A percentile compares a stretch with the other conserved stretches of the same genome.
phyloP scores from a whole-genome alignment of 148 eudicot species.

The Beta vulgaris region DNA sequence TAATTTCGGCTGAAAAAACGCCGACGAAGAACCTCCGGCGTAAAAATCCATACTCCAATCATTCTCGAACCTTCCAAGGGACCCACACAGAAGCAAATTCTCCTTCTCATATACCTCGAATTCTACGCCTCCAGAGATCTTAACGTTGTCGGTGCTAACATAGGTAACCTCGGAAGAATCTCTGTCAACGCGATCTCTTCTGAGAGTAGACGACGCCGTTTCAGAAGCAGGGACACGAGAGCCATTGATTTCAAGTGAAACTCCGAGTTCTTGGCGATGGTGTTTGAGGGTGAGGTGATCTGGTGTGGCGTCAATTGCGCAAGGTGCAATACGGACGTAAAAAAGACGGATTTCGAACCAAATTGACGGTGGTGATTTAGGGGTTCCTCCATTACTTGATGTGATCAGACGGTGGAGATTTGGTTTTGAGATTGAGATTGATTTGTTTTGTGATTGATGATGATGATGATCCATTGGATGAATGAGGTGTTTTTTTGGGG shows the following conservation, averaged over 20 bases:
- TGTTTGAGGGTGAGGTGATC: slow-evolving; percentile 53
- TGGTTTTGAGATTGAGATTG: slow-evolving; percentile 7
- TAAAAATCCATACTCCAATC: slow-evolving; percentile 78
- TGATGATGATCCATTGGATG: neutral
- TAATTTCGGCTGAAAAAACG: slow-evolving; percentile 55
- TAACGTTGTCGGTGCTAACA: slow-evolving; percentile 69
- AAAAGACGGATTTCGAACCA: slow-evolving; percentile 73
- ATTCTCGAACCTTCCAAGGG: slow-evolving; percentile 54
- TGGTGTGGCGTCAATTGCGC: slow-evolving; percentile 51
- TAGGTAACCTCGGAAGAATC: slow-evolving; percentile 69
- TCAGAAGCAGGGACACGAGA: slow-evolving; percentile 48
- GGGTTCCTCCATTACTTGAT: neutral
- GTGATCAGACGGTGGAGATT: slow-evolving; percentile 24
- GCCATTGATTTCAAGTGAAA: slow-evolving; percentile 63
- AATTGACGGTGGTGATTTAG: slow-evolving; percentile 35
- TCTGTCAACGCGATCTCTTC: slow-evolving; percentile 63
- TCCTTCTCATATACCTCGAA: slow-evolving; percentile 73
- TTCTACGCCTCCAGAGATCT: slow-evolving; percentile 54
- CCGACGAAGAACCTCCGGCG: slow-evolving; percentile 36
- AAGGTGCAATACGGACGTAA: slow-evolving; percentile 72
- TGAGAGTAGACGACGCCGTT: slow-evolving; percentile 38
- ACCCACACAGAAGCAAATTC: slow-evolving; percentile 64
- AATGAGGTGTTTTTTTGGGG: neutral
- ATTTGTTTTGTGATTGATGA: neutral
- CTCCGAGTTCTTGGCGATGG: slow-evolving; percentile 56